phyloP scores from a whole-genome alignment of 805 yeast species.

The Schwanniomyces pseudopolymorphus region DNA sequence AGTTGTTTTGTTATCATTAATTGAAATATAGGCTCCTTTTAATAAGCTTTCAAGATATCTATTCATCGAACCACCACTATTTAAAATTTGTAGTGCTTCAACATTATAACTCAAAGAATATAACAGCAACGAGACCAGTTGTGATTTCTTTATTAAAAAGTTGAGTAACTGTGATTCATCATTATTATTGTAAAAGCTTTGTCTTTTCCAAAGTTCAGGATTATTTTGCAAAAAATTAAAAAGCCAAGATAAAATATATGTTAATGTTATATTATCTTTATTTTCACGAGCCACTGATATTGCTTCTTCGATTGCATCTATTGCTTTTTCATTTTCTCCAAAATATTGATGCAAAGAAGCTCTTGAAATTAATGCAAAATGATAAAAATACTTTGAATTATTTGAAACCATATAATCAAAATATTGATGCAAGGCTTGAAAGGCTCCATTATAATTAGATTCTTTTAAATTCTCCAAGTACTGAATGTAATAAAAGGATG shows the following conservation, averaged over 20 bases:
- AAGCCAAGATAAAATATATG: slow-evolving; percentile 72
- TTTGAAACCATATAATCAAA: slow-evolving; percentile 77
- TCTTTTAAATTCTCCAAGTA: slow-evolving; percentile 58
- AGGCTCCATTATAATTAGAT: slow-evolving; percentile 62
- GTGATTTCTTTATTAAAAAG: slow-evolving; percentile 57
- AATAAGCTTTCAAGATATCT: slow-evolving; percentile 54
- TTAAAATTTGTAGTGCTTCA: slow-evolving; percentile 56
- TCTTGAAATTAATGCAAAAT: slow-evolving; percentile 69
- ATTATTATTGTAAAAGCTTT: slow-evolving; percentile 43
- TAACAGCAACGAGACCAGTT: slow-evolving; percentile 45
- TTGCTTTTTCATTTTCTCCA: slow-evolving; percentile 64
- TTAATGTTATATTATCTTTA: slow-evolving; percentile 69
- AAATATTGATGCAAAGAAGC: slow-evolving; percentile 73
- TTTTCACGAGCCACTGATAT: slow-evolving; percentile 85
- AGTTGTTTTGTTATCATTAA: slow-evolving; percentile 44
- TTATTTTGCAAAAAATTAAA: slow-evolving; percentile 66
- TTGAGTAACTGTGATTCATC: slow-evolving; percentile 67
- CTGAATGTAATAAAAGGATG: slow-evolving; percentile 52
- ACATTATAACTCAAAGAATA: slow-evolving; percentile 66
- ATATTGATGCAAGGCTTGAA: slow-evolving; percentile 51
- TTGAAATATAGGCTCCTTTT: slow-evolving; percentile 54
- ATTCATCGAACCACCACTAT: slow-evolving; percentile 48
- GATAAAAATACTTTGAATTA: slow-evolving; percentile 64
- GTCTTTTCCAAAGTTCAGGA: slow-evolving; percentile 53
- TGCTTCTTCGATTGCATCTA: slow-evolving; percentile 82